These are phyloP conservation scores for Claviceps purpurea DNA, from an alignment of 2,329 filamentous ascomycete species.

Conservation along the genomic window DNA sequence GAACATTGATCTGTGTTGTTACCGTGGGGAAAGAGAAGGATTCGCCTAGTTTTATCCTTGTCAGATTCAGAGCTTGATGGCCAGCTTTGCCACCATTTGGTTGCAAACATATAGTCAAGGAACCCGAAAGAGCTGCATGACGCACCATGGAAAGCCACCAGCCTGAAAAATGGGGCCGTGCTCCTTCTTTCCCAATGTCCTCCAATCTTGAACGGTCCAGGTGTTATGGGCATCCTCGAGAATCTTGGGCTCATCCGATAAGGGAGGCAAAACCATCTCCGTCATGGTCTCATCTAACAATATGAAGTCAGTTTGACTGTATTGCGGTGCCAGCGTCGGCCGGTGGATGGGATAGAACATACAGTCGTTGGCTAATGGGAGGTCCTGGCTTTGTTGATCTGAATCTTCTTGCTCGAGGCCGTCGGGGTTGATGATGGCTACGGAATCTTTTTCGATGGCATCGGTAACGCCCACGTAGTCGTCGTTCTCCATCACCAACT, in stretches of 20 bases:
- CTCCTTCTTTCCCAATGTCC: conserved; percentile 60
- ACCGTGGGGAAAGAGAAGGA: conserved; percentile 88
- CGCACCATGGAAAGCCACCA: conserved; percentile 75
- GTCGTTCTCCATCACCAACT: conserved; percentile 42
- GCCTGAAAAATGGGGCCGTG: conserved; percentile 82
- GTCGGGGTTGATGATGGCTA: conserved; percentile 43
- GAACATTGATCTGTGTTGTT: conserved; percentile 91
- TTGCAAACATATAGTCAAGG: not conserved
- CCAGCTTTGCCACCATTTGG: not conserved
- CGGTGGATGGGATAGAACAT: conserved; percentile 16
- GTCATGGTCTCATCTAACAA: conserved; percentile 68
- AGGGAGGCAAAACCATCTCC: conserved; percentile 59
- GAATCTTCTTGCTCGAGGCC: conserved; percentile 30
- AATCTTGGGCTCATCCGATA: conserved; percentile 64
- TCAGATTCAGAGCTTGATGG: not conserved
- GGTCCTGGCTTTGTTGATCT: conserved; percentile 31
- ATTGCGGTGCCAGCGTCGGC: not conserved
- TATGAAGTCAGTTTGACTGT: not conserved
- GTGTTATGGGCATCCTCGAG: conserved; percentile 64
- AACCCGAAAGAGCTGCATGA: conserved; percentile 7
- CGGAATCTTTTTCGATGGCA: conserved; percentile 35
- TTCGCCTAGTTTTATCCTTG: conserved; percentile 47
- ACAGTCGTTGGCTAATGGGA: conserved; percentile 41
- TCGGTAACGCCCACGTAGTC: conserved; percentile 39
- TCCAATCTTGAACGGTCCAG: conserved; percentile 83